These are phyloP conservation scores for Clonostachys sp. DNA, from an alignment of 2,329 filamentous ascomycete genomes.

Conservation along the genomic window DNA sequence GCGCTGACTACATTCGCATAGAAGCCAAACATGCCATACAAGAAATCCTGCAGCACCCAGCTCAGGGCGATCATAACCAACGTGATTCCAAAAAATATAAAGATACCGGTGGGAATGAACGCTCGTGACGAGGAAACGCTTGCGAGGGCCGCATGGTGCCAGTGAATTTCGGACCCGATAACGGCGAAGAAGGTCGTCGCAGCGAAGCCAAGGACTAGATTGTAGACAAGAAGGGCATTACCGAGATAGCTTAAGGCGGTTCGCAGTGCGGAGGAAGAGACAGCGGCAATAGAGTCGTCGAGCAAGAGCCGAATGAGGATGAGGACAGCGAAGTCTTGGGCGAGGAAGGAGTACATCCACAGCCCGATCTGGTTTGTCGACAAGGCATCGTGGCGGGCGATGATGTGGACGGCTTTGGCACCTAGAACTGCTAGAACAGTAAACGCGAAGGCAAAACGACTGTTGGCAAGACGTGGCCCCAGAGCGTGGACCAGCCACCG, in stretches of 20 bases:
- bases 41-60: no score
- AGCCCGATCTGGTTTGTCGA: constrained; percentile 2
- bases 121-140: constrained; percentile 9
- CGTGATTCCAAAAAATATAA: no score
- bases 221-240: not conserved
- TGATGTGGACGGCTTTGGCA: constrained; percentile 6
- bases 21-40: no score
- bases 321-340: constrained; percentile 4
- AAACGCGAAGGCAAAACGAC: not conserved
- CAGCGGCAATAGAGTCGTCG: not conserved
- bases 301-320: constrained; percentile 3
- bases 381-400: constrained; percentile 5
- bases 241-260: no score
- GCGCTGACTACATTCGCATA: no score
- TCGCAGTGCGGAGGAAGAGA: no score
- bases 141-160: not conserved
- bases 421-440: not conserved
- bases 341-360: constrained; percentile 2
- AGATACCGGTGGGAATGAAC: constrained; percentile 8
- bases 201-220: not conserved
- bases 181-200: not conserved
- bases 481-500: no score
- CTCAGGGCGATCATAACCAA: no score
- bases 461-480: not conserved
- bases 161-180: not conserved